Conservation (phyloP, 768 basidiomycete genomes). For the Termitomyces sp. region DNA sequence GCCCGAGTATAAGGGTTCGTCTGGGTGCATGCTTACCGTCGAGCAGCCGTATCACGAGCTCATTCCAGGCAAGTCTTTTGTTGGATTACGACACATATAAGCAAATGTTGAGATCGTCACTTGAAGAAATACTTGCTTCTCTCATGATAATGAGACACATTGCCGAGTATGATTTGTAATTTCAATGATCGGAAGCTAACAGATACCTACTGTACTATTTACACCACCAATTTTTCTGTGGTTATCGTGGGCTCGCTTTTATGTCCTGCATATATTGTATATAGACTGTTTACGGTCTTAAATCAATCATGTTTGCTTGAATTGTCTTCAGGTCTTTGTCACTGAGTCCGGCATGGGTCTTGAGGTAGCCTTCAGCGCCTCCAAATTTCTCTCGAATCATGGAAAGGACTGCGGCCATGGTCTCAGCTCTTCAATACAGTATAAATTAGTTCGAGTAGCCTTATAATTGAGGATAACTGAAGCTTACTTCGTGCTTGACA, state of each 20-base stretch:
- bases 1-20: slow-evolving; percentile 45
- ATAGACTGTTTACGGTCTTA: neutral
- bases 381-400: slow-evolving; percentile 30
- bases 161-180: slow-evolving; percentile 1
- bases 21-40: slow-evolving; percentile 58
- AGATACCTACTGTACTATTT: no score
- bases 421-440: slow-evolving; percentile 24
- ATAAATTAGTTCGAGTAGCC: neutral
- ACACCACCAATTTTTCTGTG: neutral
- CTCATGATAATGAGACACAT: slow-evolving; percentile 12
- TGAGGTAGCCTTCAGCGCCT: slow-evolving; percentile 29
- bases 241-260: neutral
- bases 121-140: slow-evolving; percentile 6
- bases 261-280: neutral
- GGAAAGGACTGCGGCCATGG: slow-evolving; percentile 25
- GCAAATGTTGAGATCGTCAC: neutral
- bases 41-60: slow-evolving; percentile 55
- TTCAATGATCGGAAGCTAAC: neutral
- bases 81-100: neutral
- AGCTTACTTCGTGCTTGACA: slow-evolving; percentile 28
- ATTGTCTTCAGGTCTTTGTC: slow-evolving; percentile 22
- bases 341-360: slow-evolving; percentile 21
- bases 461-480: neutral
- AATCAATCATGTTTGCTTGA: neutral
- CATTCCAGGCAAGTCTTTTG: slow-evolving; percentile 43